phyloP scores from a whole-genome alignment of 805 yeast species.

The Hanseniaspora lindneri region DNA sequence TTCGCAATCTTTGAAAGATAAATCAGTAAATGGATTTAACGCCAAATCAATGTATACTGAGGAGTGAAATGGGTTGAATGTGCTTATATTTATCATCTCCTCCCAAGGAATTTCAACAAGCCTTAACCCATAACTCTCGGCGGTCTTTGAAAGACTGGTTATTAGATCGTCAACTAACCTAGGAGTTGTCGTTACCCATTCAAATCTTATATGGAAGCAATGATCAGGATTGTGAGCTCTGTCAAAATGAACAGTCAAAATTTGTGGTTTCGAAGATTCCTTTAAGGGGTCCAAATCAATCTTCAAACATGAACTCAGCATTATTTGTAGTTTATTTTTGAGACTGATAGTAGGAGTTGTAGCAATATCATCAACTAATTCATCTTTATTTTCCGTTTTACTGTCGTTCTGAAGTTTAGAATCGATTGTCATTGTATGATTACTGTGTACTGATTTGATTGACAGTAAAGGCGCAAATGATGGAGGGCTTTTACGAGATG shows the following conservation, averaged over 20 bases:
- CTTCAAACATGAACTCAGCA: conserved; percentile 53
- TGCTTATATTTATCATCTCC: conserved; percentile 67
- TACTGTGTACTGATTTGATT: neutral
- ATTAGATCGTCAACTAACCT: conserved; percentile 70
- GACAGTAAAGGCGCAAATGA: conserved; percentile 12
- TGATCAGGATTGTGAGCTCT: conserved; percentile 88
- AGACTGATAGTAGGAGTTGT: neutral
- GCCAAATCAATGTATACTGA: conserved; percentile 56
- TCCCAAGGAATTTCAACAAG: conserved; percentile 85
- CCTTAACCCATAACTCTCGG: conserved; percentile 72
- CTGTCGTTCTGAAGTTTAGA: neutral
- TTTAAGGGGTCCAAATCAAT: conserved; percentile 65
- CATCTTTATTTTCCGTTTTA: conserved; percentile 13
- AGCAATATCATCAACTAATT: conserved; percentile 12
- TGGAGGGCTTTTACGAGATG: neutral
- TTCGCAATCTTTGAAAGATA: conserved; percentile 32
- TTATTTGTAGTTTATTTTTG: conserved; percentile 31
- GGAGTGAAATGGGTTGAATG: conserved; percentile 77
- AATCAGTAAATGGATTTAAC: conserved; percentile 63
- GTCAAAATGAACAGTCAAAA: conserved; percentile 76
- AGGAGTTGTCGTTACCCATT: conserved; percentile 87
- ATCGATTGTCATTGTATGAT: neutral
- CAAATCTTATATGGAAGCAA: conserved; percentile 80
- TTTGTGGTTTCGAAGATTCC: conserved; percentile 65
- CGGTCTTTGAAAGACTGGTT: conserved; percentile 63